phyloP scores from a whole-genome alignment of 2,329 filamentous ascomycete genomes.

The Plenodomus tracheiphilus region DNA sequence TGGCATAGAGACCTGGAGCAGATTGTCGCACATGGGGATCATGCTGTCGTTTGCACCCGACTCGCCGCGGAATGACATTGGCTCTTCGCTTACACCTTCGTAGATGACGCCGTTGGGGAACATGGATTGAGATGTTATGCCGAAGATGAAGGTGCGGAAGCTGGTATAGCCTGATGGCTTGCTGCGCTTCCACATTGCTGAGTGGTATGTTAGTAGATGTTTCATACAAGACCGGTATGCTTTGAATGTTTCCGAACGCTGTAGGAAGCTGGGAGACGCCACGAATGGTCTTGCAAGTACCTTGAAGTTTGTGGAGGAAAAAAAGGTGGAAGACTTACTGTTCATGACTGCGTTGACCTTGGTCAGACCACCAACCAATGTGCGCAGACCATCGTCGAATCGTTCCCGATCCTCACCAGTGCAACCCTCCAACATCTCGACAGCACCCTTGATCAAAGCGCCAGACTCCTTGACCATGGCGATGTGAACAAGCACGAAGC shows the following conservation, averaged over 20 bases:
- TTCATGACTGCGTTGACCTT: conserved; percentile 83
- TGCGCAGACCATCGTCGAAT: conserved; percentile 60
- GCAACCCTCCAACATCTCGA: conserved; percentile 65
- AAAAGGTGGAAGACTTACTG: conserved; percentile 47
- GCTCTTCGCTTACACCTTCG: conserved; percentile 76
- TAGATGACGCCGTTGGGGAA: conserved; percentile 91
- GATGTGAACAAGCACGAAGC: conserved; percentile 93
- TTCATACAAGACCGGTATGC: too few relatives aligned
- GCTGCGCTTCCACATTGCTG: conserved; percentile 86
- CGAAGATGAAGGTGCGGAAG: conserved; percentile 96
- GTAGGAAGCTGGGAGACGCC: too few relatives aligned
- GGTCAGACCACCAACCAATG: conserved; percentile 63
- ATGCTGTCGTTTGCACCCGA: conserved; percentile 94
- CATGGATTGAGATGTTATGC: conserved; percentile 91
- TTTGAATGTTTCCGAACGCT: too few relatives aligned
- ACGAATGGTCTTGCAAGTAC: too few relatives aligned
- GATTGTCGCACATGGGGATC: conserved; percentile 85
- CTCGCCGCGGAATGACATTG: conserved; percentile 85
- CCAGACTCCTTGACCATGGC: conserved; percentile 92
- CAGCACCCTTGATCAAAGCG: conserved; percentile 71
- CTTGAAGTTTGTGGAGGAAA: too few relatives aligned
- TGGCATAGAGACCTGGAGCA: conserved; percentile 86
- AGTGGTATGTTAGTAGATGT: background rate
- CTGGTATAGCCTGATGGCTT: conserved; percentile 81
- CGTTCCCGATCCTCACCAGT: conserved; percentile 50